Evolutionary conservation across 345 rosid genomes (phyloP).

Genomic region (Eucalyptus tenuipes): DNA sequence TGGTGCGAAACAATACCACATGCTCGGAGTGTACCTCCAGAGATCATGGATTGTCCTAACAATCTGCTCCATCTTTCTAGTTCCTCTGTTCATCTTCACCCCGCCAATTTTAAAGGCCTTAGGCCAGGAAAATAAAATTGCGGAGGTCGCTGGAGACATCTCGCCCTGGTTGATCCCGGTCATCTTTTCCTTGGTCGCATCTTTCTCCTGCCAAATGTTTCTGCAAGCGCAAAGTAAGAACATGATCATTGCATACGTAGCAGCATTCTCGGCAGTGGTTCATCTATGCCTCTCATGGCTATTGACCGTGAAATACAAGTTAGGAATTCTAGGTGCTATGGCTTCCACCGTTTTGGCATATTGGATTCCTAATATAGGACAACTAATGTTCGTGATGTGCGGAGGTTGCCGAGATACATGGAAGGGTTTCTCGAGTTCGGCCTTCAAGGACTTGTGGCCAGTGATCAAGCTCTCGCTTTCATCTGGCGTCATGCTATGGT

Average conservation of each 20-base stretch:
- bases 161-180: slow-evolving; percentile 50
- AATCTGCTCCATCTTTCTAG: slow-evolving; percentile 18
- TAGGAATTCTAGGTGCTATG: slow-evolving; percentile 63
- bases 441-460: slow-evolving; percentile 66
- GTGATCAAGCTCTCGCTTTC: slow-evolving; percentile 63
- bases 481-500: slow-evolving; percentile 85
- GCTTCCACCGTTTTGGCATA: slow-evolving; percentile 47
- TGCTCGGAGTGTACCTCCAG: slow-evolving; percentile 78
- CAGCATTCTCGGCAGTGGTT: slow-evolving; percentile 26
- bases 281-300: slow-evolving; percentile 67
- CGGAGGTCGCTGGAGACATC: slow-evolving; percentile 29
- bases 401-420: slow-evolving; percentile 70
- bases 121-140: slow-evolving; percentile 50
- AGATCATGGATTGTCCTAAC: slow-evolving; percentile 66
- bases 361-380: slow-evolving; percentile 75
- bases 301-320: slow-evolving; percentile 26
- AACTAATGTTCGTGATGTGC: slow-evolving; percentile 39
- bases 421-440: slow-evolving; percentile 54
- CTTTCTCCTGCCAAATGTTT: slow-evolving; percentile 71
- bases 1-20: slow-evolving; percentile 74
- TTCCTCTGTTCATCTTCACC: slow-evolving; percentile 43
- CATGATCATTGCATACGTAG: slow-evolving; percentile 50
- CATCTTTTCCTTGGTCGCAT: slow-evolving; percentile 23
- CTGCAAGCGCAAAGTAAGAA: slow-evolving; percentile 85
- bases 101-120: slow-evolving; percentile 32